Conservation (phyloP, 2,329 filamentous ascomycete species). For the Fusarium goolgardi region DNA sequence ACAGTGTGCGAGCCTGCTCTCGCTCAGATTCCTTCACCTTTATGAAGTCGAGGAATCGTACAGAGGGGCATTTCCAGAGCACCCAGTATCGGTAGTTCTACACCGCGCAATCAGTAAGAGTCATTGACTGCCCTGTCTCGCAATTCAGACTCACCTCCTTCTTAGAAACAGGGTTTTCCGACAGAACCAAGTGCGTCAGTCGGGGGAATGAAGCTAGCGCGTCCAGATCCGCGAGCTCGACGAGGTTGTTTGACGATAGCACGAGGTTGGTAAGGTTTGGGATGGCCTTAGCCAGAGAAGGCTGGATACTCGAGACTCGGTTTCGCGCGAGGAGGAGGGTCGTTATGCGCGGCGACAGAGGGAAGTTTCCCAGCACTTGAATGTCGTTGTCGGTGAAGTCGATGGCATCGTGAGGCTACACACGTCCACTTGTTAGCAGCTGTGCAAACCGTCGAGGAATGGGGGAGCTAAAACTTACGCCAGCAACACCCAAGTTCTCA, state of each 20-base stretch:
- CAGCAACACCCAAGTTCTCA: slow-evolving; percentile 96
- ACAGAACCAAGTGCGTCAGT: slow-evolving; percentile 82
- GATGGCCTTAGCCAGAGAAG: slow-evolving; percentile 76
- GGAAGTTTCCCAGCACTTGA: slow-evolving; percentile 88
- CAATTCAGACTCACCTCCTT: slow-evolving; percentile 80
- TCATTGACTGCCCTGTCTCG: neutral
- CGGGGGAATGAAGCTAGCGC: slow-evolving; percentile 74
- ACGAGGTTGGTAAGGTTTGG: slow-evolving; percentile 86
- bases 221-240: slow-evolving; percentile 88
- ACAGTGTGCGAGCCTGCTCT: slow-evolving; percentile 79
- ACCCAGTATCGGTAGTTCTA: slow-evolving; percentile 94
- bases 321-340: slow-evolving; percentile 92
- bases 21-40: slow-evolving; percentile 92
- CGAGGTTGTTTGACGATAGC: slow-evolving; percentile 83
- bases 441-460: neutral
- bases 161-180: slow-evolving; percentile 90
- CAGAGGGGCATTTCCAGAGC: slow-evolving; percentile 83
- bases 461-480: slow-evolving; percentile 68
- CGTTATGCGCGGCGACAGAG: slow-evolving; percentile 85
- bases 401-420: slow-evolving; percentile 91
- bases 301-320: slow-evolving; percentile 84
- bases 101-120: slow-evolving; percentile 12
- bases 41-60: slow-evolving; percentile 91
- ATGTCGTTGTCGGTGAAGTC: slow-evolving; percentile 99
- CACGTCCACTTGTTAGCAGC: slow-evolving; percentile 13